Evolutionary conservation across 1,139 yeast genomes (phyloP), one percentile per base, ranked within the genome.

Genomic region (Blastobotrys apis): DNA sequence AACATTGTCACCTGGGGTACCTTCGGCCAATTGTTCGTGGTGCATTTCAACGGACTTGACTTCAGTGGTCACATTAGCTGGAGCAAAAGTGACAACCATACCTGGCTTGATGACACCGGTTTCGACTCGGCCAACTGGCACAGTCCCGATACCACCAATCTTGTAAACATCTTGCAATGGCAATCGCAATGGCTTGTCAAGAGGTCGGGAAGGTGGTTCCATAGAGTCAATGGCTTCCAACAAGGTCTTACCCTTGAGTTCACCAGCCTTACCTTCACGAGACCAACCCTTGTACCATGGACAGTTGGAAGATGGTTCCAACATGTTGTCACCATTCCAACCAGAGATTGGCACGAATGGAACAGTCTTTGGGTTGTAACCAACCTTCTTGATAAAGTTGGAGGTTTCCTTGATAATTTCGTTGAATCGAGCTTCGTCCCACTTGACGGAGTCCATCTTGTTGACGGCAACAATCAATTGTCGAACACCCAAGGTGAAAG

Each of bases 301-400:
- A 73, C 85, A 80, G 86, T 84, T 84, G 63, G 82, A 47, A 60
- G 90, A 80, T 46, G 84, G 64, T 74, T 84, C 92, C 72, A 83
- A 79, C 94, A 83, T 84, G 86, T 84, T 83, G 78, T 84, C 94
- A 78, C 94, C 94, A 77, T 83, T 83, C 92, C 90, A 84, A 69
- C 94, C 94, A 65, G 94, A 84, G 74, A 84, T 83, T 72, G 94
- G 94, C 63, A 83, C 92, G 81, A 84, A 84, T 66, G 94, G 83
- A 74, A 84, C 90, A 72, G 81, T 73, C 84, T 82, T 82, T 71
- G 94, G 94, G 84, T 84, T 83, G 87, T 74, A 82, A 77, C 92
- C 92, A 65, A 83, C 90, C 84, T 83, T 83, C 86, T 83, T 84
- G 81, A 84, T 80, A 82, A 83, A 84, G 81, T 80, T 80, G 64